Conservation (phyloP, 2,329 filamentous ascomycete genomes). For the Pezizomycotina sp. region DNA sequence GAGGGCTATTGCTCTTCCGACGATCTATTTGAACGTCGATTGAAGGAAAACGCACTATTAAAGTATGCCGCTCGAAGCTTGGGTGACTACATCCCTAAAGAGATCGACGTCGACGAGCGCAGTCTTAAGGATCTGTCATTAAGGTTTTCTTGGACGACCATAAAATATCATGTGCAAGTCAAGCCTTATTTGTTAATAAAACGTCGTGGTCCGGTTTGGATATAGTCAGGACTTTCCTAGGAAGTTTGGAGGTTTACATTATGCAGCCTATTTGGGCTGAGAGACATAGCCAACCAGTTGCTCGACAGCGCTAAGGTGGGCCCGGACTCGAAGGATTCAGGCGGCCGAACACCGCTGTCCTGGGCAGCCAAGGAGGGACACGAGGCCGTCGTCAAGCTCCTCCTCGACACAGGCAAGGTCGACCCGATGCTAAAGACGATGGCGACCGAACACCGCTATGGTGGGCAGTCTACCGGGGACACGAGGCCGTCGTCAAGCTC, state of each 20-base stretch:
- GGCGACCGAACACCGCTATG: slow-evolving; percentile 13
- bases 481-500: slow-evolving; percentile 6
- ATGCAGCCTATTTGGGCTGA: background rate
- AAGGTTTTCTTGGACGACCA: background rate
- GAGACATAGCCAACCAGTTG: slow-evolving; percentile 2
- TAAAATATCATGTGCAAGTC: background rate
- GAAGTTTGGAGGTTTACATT: background rate
- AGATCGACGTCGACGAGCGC: background rate
- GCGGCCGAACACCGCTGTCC: slow-evolving; percentile 15
- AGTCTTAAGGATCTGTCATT: background rate
- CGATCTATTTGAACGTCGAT: slow-evolving; percentile 4
- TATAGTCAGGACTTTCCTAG: background rate
- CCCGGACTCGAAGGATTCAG: slow-evolving; percentile 7
- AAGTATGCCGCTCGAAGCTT: slow-evolving; percentile 28
- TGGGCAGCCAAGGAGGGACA: slow-evolving; percentile 9
- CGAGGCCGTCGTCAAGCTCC: slow-evolving; percentile 8
- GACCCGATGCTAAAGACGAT: slow-evolving; percentile 8
- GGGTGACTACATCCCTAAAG: slow-evolving; percentile 26
- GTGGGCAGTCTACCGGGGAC: slow-evolving; percentile 4
- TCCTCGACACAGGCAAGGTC: no score
- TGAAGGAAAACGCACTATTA: slow-evolving; percentile 25
- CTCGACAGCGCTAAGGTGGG: background rate
- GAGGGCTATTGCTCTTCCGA: background rate
- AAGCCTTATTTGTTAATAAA: background rate
- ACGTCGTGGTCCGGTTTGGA: background rate